Conservation (phyloP, 1,139 yeast species). For the Blastobotrys aristatus region DNA sequence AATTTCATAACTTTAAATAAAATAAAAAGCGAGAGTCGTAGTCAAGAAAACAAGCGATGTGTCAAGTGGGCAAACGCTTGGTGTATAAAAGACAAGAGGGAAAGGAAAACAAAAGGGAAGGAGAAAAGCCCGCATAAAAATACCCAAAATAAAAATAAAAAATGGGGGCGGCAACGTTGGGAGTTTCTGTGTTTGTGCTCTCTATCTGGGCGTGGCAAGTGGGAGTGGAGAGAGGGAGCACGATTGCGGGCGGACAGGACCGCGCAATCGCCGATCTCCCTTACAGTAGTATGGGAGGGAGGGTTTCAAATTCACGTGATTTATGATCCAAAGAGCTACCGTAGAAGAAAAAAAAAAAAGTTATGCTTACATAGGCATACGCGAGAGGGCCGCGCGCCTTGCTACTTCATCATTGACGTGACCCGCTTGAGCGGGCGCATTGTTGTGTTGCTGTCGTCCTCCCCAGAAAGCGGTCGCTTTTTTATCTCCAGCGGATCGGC, state of each 20-base stretch:
- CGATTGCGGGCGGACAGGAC: too few species aligned
- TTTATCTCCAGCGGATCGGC: background rate
- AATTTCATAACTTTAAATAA: conserved; percentile 20
- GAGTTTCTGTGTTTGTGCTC: background rate
- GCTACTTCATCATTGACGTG: conserved; percentile 4
- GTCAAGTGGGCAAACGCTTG: background rate
- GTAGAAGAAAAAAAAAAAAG: too few species aligned
- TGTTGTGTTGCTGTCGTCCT: background rate
- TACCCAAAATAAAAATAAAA: too few species aligned
- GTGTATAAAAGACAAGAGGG: background rate
- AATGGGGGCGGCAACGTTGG: background rate
- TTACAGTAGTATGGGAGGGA: too few species aligned
- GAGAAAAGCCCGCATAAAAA: too few species aligned
- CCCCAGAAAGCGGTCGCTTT: conserved; percentile 5
- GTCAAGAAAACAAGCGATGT: background rate
- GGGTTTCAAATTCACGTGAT: too few species aligned
- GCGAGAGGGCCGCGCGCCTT: background rate
- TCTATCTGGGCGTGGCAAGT: background rate
- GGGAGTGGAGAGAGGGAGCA: background rate
- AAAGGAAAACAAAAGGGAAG: too few species aligned
- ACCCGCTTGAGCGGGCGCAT: conserved; percentile 8
- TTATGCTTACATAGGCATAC: too few species aligned
- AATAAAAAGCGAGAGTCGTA: background rate
- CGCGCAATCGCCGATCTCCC: too few species aligned
- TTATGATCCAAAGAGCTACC: too few species aligned